Conservation (phyloP, 805 yeast species). For the Candida broadrunensis region DNA sequence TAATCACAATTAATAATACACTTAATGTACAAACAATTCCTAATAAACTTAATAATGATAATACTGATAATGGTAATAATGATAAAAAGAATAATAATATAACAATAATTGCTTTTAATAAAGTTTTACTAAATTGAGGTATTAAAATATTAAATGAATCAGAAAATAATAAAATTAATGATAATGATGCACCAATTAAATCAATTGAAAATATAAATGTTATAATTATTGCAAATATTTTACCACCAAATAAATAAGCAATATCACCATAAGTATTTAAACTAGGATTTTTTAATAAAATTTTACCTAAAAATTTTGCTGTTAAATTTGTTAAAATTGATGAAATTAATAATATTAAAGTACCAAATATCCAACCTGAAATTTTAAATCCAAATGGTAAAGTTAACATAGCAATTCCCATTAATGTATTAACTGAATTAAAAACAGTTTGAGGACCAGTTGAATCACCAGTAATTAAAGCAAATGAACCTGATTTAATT, state of each 20-base stretch:
- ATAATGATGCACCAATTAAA: constrained; percentile 57
- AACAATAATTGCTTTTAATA: constrained; percentile 43
- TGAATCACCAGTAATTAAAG: constrained; percentile 27
- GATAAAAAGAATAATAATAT: constrained; percentile 42
- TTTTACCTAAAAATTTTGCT: constrained; percentile 52
- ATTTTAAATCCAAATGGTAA: constrained; percentile 66
- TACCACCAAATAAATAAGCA: constrained; percentile 50
- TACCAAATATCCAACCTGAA: constrained; percentile 65
- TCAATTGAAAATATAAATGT: constrained; percentile 53
- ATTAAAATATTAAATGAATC: constrained; percentile 56
- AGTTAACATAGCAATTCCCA: constrained; percentile 75
- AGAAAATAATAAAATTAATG: constrained; percentile 56
- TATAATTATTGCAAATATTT: constrained; percentile 38
- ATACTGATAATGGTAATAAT: constrained; percentile 52
- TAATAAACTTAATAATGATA: constrained; percentile 52
- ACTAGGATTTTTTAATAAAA: constrained; percentile 36
- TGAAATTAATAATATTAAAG: constrained; percentile 37
- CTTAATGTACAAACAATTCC: constrained; percentile 57
- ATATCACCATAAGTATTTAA: constrained; percentile 59
- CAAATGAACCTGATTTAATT: constrained; percentile 4
- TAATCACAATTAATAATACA: constrained; percentile 43
- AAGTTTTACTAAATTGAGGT: constrained; percentile 26
- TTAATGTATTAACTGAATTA: constrained; percentile 67
- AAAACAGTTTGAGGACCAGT: constrained; percentile 70
- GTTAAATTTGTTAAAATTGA: constrained; percentile 52